Percentiles rank a stretch among this genome's conserved stretches.
Conservation (phyloP, 2,329 filamentous ascomycete genomes). For the Pyrenophora tritici-repentis region DNA sequence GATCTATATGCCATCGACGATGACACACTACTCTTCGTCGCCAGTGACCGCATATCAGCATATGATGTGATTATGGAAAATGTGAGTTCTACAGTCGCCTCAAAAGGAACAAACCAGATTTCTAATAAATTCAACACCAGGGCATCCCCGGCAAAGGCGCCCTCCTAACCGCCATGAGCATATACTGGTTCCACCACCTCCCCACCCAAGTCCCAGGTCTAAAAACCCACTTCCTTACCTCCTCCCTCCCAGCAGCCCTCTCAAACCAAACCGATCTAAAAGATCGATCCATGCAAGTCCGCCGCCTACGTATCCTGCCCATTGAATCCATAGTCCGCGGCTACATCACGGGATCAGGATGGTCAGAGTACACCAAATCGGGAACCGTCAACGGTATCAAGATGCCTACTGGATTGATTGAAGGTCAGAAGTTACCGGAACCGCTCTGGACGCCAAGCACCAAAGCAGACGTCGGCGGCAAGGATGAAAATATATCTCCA, state of each 20-base stretch:
- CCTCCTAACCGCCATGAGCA: conserved; percentile 68
- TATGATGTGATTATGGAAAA: conserved; percentile 92
- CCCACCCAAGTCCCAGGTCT: conserved; percentile 61
- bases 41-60: conserved; percentile 89
- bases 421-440: conserved; percentile 70
- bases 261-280: conserved; percentile 51
- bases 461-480: conserved; percentile 77
- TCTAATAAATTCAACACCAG: conserved; percentile 45
- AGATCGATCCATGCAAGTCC: conserved; percentile 76
- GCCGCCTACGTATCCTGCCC: conserved; percentile 73
- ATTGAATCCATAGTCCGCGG: conserved; percentile 87
- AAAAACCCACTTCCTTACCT: conserved; percentile 66
- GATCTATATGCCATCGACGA: conserved; percentile 77
- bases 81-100: conserved; percentile 49
- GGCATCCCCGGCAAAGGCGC: conserved; percentile 71
- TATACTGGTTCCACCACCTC: conserved; percentile 71
- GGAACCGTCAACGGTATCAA: conserved; percentile 81
- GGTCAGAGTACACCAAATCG: conserved; percentile 73
- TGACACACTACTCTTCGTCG: conserved; percentile 77
- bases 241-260: conserved; percentile 57
- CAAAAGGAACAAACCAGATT: not conserved
- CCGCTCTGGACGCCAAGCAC: conserved; percentile 82
- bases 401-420: conserved; percentile 69
- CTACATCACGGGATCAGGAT: conserved; percentile 85
- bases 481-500: conserved; percentile 85